These are phyloP conservation scores for Aspergillus puulaauensis DNA, from an alignment of 2,329 filamentous ascomycete genomes.

Conservation along the genomic window DNA sequence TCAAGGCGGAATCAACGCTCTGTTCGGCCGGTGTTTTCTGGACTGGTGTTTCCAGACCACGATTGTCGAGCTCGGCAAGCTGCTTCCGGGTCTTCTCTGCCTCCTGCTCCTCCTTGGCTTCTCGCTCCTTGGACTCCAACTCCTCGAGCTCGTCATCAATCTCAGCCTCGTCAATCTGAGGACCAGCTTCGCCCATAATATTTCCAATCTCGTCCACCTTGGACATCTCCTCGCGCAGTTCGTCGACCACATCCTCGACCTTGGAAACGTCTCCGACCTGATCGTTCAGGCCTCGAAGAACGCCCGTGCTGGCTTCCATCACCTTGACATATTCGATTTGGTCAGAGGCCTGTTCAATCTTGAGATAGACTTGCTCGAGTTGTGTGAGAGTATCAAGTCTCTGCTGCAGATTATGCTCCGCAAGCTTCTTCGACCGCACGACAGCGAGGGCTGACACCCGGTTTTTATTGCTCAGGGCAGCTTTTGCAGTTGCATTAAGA, in stretches of 20 bases:
- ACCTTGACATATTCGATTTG: slow-evolving; percentile 80
- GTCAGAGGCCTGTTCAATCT: slow-evolving; percentile 81
- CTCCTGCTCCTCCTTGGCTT: slow-evolving; percentile 49
- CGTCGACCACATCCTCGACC: slow-evolving; percentile 74
- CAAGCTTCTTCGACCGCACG: slow-evolving; percentile 77
- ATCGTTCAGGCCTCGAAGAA: slow-evolving; percentile 70
- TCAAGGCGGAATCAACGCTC: slow-evolving; percentile 32
- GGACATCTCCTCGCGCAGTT: slow-evolving; percentile 74
- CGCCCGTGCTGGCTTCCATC: slow-evolving; percentile 75
- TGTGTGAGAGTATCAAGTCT: slow-evolving; percentile 74
- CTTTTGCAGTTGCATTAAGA: slow-evolving; percentile 60
- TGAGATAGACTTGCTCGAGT: slow-evolving; percentile 78
- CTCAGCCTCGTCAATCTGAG: slow-evolving; percentile 71
- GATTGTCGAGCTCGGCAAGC: slow-evolving; percentile 50
- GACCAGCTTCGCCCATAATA: slow-evolving; percentile 67
- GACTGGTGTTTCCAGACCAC: slow-evolving; percentile 43
- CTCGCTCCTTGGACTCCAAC: slow-evolving; percentile 62
- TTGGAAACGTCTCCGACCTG: slow-evolving; percentile 74
- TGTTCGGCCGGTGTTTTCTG: slow-evolving; percentile 26
- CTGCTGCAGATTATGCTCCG: slow-evolving; percentile 70
- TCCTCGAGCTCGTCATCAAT: slow-evolving; percentile 84
- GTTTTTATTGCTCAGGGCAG: slow-evolving; percentile 72
- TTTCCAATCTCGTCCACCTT: slow-evolving; percentile 79
- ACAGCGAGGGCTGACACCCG: slow-evolving; percentile 72
- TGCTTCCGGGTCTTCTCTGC: slow-evolving; percentile 49